These are phyloP conservation scores for Pugionium cornutum DNA, from an alignment of 345 rosid species.

Conservation along the genomic window DNA sequence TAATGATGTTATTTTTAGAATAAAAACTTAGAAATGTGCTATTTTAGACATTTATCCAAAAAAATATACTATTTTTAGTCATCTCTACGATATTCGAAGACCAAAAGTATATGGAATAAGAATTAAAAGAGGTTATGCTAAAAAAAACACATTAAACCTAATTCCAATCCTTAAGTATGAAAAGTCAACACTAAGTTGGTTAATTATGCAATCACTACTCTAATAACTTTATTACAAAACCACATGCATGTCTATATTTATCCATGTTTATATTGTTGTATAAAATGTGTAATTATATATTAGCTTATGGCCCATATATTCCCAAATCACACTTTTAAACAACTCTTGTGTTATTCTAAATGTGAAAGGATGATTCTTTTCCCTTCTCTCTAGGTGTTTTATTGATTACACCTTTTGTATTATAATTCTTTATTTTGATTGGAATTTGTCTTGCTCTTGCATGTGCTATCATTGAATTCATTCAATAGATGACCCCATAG, in stretches of 20 bases:
- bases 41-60: too few relatives aligned
- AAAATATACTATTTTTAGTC: too few relatives aligned
- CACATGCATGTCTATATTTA: not conserved
- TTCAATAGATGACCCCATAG: slow-evolving; percentile 18
- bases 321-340: slow-evolving; percentile 40
- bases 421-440: slow-evolving; percentile 4
- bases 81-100: too few relatives aligned
- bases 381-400: slow-evolving; percentile 39
- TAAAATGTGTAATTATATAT: not conserved
- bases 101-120: too few relatives aligned
- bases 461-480: slow-evolving; percentile 34
- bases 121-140: too few relatives aligned
- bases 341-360: slow-evolving; percentile 24
- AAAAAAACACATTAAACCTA: slow-evolving; percentile 27
- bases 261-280: slow-evolving; percentile 15
- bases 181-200: slow-evolving; percentile 52
- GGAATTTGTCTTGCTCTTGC: slow-evolving; percentile 27
- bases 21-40: too few relatives aligned
- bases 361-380: slow-evolving; percentile 35
- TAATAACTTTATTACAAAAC: slow-evolving; percentile 27
- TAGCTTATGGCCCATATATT: slow-evolving; percentile 18
- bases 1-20: too few relatives aligned
- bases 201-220: slow-evolving; percentile 38
- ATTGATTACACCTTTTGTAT: slow-evolving; percentile 33
- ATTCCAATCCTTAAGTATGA: slow-evolving; percentile 35